phyloP scores from a whole-genome alignment of 1,139 yeast genomes.

The Yamadazyma spencermartinsiae region DNA sequence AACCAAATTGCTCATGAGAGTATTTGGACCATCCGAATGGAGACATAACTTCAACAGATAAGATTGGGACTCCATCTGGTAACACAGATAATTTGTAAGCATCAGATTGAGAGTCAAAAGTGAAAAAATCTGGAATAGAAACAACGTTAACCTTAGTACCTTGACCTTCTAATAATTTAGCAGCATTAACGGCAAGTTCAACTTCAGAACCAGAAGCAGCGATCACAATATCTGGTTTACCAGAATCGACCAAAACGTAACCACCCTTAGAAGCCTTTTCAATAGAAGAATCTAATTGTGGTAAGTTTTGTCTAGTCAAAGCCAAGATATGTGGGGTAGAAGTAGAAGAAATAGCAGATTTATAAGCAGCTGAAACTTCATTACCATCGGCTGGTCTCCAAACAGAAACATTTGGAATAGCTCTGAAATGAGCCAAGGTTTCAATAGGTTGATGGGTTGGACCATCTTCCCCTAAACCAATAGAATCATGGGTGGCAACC shows the following conservation, averaged over 20 bases:
- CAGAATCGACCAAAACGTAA: constrained; percentile 63
- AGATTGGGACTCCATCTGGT: constrained; percentile 92
- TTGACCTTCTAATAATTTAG: constrained; percentile 63
- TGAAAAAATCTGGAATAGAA: constrained; percentile 89
- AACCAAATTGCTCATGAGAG: constrained; percentile 96
- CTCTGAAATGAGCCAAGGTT: constrained; percentile 97
- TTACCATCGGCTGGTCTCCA: constrained; percentile 99
- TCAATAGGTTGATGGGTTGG: constrained; percentile 99
- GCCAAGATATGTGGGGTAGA: constrained; percentile 89
- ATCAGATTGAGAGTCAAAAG: constrained; percentile 80
- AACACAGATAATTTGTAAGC: constrained; percentile 83
- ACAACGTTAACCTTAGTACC: constrained; percentile 69
- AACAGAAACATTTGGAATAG: constrained; percentile 89
- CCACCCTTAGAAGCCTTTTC: constrained; percentile 97
- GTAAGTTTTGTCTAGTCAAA: constrained; percentile 95
- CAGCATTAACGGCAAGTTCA: constrained; percentile 76
- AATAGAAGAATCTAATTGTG: constrained; percentile 88
- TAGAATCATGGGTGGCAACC: constrained; percentile 99
- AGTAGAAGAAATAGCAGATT: constrained; percentile 67
- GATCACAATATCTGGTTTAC: constrained; percentile 73
- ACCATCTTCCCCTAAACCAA: constrained; percentile 99
- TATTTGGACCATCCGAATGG: constrained; percentile 94
- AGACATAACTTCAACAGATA: constrained; percentile 93
- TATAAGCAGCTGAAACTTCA: constrained; percentile 96
- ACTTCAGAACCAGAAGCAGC: constrained; percentile 98